phyloP scores from a whole-genome alignment of 352 stramenopile species.

The Pythium aphanidermatum region DNA sequence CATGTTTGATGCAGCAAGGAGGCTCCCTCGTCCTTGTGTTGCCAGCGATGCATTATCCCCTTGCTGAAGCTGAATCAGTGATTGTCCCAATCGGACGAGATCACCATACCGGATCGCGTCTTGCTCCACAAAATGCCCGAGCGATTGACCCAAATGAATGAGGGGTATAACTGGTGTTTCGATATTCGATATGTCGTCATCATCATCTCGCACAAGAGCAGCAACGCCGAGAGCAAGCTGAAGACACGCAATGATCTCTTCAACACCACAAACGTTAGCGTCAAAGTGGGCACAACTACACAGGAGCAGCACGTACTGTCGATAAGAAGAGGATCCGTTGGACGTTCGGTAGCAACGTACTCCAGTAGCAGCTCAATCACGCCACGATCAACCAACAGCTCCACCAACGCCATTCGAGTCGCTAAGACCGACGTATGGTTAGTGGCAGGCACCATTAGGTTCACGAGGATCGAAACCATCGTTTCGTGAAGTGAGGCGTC shows the following conservation, averaged over 20 bases:
- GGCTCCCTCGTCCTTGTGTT: too few relatives aligned
- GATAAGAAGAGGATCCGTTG: conserved; percentile 24
- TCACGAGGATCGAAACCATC: conserved; percentile 10
- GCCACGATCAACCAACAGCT: conserved; percentile 21
- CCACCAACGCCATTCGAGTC: conserved; percentile 10
- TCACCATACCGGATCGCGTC: conserved; percentile 38
- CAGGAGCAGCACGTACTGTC: conserved; percentile 30
- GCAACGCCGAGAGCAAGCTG: conserved; percentile 12
- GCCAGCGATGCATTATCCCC: conserved; percentile 2
- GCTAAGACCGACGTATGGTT: conserved; percentile 13
- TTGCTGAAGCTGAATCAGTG: conserved; percentile 28
- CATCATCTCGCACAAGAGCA: conserved; percentile 23
- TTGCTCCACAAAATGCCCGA: conserved; percentile 30
- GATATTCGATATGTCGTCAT: too few relatives aligned
- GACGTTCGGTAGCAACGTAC: conserved; percentile 24
- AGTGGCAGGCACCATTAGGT: conserved; percentile 2
- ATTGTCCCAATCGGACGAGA: conserved; percentile 40
- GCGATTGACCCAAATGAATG: conserved; percentile 25
- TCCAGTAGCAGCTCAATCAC: conserved; percentile 29
- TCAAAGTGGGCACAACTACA: conserved; percentile 20
- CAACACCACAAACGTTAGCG: not conserved
- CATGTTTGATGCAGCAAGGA: conserved; percentile 1
- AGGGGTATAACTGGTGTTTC: conserved; percentile 21
- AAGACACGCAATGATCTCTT: conserved; percentile 11
- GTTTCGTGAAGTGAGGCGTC: conserved; percentile 1